Evolutionary conservation across 1,284 basidiomycete species (phyloP).

Genomic region (Crepidotus sp.): DNA sequence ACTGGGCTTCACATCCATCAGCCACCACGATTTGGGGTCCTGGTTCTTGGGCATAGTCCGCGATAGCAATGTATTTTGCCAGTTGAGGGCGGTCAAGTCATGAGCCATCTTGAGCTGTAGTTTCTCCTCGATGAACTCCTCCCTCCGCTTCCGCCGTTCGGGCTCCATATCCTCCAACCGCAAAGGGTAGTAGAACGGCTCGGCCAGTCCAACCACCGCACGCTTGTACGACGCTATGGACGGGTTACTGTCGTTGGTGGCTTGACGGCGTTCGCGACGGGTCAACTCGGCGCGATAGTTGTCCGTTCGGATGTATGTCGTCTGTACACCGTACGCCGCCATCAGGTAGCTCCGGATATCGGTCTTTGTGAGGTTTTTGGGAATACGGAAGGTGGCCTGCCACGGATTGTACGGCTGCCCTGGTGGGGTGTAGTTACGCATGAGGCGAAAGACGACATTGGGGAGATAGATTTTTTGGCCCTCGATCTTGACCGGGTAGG

Average conservation of each 20-base stretch:
- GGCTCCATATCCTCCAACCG: constrained; percentile 67
- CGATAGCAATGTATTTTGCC: constrained; percentile 7
- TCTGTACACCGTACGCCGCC: constrained; percentile 77
- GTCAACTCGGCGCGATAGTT: constrained; percentile 64
- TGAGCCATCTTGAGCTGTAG: constrained; percentile 36
- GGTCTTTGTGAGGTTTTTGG: constrained; percentile 82
- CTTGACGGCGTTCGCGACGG: constrained; percentile 26
- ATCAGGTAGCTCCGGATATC: constrained; percentile 82
- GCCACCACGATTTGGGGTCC: constrained; percentile 10
- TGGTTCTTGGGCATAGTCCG: constrained; percentile 13
- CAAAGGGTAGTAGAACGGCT: constrained; percentile 87
- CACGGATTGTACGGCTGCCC: constrained; percentile 87
- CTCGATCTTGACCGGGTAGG: constrained; percentile 44
- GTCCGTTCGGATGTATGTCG: constrained; percentile 90
- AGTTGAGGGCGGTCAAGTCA: constrained; percentile 5
- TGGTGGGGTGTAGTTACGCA: constrained; percentile 73
- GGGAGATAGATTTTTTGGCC: constrained; percentile 85
- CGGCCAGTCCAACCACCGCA: constrained; percentile 78
- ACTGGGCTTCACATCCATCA: constrained; percentile 11
- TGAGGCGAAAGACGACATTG: constrained; percentile 76
- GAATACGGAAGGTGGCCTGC: constrained; percentile 89
- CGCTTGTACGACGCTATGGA: constrained; percentile 61
- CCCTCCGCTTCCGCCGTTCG: constrained; percentile 42
- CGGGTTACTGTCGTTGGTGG: constrained; percentile 32
- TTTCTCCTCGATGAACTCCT: constrained; percentile 51